These are phyloP conservation scores for Kondoa malvinella DNA, from an alignment of 768 basidiomycete species.

Conservation along the genomic window DNA sequence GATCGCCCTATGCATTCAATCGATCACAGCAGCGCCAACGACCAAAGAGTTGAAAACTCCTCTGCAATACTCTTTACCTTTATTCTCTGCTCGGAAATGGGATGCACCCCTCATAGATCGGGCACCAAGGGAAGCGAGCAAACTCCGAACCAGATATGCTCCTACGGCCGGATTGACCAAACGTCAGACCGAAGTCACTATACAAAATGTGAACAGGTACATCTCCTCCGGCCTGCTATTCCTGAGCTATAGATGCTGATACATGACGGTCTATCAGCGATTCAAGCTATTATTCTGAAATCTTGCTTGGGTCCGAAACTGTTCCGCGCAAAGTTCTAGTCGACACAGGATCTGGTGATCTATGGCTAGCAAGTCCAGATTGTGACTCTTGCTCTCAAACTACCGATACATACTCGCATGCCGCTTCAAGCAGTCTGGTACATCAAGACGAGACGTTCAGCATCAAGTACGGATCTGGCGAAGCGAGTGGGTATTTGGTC, in stretches of 20 bases:
- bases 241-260: background rate
- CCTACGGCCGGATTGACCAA: background rate
- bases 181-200: background rate
- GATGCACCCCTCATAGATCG: constrained; percentile 43
- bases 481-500: background rate
- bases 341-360: constrained; percentile 5
- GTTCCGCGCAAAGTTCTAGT: background rate
- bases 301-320: background rate
- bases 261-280: background rate
- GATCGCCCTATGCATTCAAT: too few species aligned
- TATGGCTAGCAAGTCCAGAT: background rate
- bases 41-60: too few species aligned
- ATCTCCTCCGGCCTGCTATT: background rate
- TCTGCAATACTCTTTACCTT: background rate
- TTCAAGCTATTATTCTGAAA: background rate
- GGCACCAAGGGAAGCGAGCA: background rate
- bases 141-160: background rate
- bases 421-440: background rate
- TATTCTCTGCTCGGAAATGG: constrained; percentile 42
- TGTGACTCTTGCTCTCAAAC: background rate
- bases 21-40: too few species aligned
- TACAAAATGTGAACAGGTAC: background rate
- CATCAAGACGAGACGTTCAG: background rate
- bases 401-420: background rate
- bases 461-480: background rate